A percentile compares a stretch with the other conserved stretches of the same genome.
Conservation (phyloP, 2,329 filamentous ascomycete genomes). For the Geosmithia putterillii region DNA sequence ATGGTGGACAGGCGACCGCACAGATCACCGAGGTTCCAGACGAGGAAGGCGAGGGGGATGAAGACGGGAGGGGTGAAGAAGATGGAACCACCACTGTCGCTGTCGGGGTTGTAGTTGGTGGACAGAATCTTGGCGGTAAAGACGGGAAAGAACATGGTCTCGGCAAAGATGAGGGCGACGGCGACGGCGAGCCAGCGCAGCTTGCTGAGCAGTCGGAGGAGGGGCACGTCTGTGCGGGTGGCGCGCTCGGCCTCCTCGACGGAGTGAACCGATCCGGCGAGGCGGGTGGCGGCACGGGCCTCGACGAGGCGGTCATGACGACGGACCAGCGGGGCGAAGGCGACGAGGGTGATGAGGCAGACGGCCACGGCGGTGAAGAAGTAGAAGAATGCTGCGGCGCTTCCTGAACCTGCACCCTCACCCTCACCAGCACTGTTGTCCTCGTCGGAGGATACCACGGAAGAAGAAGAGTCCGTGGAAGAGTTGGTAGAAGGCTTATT, state of each 20-base stretch:
- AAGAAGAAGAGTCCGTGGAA: slow-evolving; percentile 9
- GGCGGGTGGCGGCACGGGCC: slow-evolving; percentile 30
- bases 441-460: slow-evolving; percentile 4
- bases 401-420: not conserved
- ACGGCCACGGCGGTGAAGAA: slow-evolving; percentile 79
- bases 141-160: slow-evolving; percentile 93
- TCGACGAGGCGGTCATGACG: slow-evolving; percentile 43
- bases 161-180: slow-evolving; percentile 66
- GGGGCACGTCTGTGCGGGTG: slow-evolving; percentile 33
- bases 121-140: slow-evolving; percentile 60
- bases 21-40: slow-evolving; percentile 89
- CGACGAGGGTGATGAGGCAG: slow-evolving; percentile 55
- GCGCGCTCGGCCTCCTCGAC: slow-evolving; percentile 40
- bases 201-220: slow-evolving; percentile 60
- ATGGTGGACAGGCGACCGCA: slow-evolving; percentile 58
- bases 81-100: slow-evolving; percentile 20
- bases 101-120: slow-evolving; percentile 15
- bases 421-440: slow-evolving; percentile 7
- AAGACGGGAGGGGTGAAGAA: slow-evolving; percentile 66
- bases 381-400: slow-evolving; percentile 68
- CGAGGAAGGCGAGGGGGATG: slow-evolving; percentile 78
- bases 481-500: slow-evolving; percentile 17
- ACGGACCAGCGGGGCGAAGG: slow-evolving; percentile 62
- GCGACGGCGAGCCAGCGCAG: slow-evolving; percentile 67
- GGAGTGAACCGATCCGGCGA: slow-evolving; percentile 36